Evolutionary conservation across 352 stramenopile genomes (phyloP), one percentile per base, ranked within the genome.

Genomic region (Phytopythium helicoides): DNA sequence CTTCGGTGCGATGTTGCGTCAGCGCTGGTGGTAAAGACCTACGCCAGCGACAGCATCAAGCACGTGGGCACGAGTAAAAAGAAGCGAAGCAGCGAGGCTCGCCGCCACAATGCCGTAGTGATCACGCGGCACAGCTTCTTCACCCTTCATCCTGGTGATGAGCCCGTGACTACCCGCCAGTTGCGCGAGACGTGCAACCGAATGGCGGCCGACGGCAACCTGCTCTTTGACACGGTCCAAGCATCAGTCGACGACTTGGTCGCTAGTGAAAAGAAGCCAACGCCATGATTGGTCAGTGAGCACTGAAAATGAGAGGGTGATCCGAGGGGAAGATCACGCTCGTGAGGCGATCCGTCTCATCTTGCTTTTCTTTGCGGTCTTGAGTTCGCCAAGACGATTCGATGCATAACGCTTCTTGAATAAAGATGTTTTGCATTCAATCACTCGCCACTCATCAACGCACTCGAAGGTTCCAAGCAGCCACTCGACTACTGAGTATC

Each of bases 111-210:
- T 26, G 42, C 23, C 42, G 64, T 80, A 19, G 70, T 80, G 31
- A 64, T 76, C 37, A 48, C 60, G 55, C 65, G 55, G 23, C 64
- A 55, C 26, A 76, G 71, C 35, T 73, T 70, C 36, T 62, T 72
- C 58, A 65, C 60, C 44, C 55, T 67, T 6, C 60, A 74, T n/a
- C 61, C 39, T 14, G 65, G 57, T 3, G 47, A 47, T 26, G 22
- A 60, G 19, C 52, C 52, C 11, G 31, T 70, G 35, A 66, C 62
- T 0, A 55, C 38, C n/a, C 36, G 51, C 36, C 57, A 70, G 19
- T 60, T 70, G 57, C 57, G 60, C 36, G 62, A 66, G 19, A 60
- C 52, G 2, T 59, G 64, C 48, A 57, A 70, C 19, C 52, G 56
- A 3, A 11, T 70, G 41, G 47, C 52, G 22, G 56, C 36, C 40